Conservation (phyloP, 2,329 filamentous ascomycete genomes). For the Hypoxylon sp. region DNA sequence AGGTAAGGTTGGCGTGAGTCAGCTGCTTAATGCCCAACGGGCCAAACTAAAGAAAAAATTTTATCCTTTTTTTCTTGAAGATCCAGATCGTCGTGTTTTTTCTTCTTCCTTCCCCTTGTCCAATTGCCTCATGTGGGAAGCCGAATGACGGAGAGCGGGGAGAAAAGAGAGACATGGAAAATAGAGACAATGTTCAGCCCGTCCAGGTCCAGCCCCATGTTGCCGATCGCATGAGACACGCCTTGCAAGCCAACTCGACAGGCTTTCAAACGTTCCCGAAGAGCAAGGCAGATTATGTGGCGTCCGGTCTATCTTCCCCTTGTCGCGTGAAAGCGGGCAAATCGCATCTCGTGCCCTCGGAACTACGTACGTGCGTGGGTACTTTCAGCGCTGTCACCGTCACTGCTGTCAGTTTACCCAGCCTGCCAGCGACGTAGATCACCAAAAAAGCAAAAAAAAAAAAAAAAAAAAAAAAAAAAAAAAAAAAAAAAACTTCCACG, state of each 20-base stretch:
- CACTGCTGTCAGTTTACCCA: no score
- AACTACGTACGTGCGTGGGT: no score
- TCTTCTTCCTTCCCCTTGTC: background rate
- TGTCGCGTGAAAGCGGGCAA: slow-evolving; percentile 28
- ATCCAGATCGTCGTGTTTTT: slow-evolving; percentile 11
- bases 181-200: no score
- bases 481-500: slow-evolving; percentile 9
- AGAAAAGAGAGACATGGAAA: background rate
- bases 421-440: slow-evolving; percentile 21
- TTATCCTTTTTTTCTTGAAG: background rate
- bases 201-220: background rate
- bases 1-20: slow-evolving; percentile 21
- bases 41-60: background rate
- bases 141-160: slow-evolving; percentile 10
- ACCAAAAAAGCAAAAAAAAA: no score
- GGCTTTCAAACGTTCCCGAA: background rate
- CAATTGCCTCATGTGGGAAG: slow-evolving; percentile 23
- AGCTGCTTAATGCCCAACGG: slow-evolving; percentile 25
- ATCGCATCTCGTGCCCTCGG: no score
- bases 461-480: no score
- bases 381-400: no score
- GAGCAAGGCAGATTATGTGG: slow-evolving; percentile 25
- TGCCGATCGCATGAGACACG: slow-evolving; percentile 1
- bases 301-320: no score
- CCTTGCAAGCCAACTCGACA: background rate